These are phyloP conservation scores for Botrytis paeoniae DNA, from an alignment of 2,329 filamentous ascomycete species.

Conservation along the genomic window DNA sequence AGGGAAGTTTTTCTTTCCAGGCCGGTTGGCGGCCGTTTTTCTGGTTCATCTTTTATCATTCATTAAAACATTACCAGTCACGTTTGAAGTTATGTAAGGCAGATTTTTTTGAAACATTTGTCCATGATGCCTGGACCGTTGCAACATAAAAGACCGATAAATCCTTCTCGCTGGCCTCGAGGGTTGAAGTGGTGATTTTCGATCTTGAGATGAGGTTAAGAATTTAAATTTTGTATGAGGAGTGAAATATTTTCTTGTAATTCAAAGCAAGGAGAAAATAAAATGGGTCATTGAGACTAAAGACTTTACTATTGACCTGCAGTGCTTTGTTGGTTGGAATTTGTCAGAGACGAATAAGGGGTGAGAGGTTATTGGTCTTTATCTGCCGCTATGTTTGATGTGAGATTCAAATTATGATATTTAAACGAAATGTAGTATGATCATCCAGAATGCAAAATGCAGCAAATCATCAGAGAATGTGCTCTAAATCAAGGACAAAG, in stretches of 20 bases:
- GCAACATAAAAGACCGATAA: neutral
- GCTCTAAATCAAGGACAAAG: neutral
- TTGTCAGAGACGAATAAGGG: neutral
- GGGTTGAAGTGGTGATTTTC: neutral
- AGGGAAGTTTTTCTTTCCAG: neutral
- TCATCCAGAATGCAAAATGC: neutral
- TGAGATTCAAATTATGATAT: neutral
- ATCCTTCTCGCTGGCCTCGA: neutral
- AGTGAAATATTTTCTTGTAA: neutral
- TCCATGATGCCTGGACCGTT: neutral
- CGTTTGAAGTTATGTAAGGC: neutral
- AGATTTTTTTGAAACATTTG: neutral
- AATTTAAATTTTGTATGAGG: neutral
- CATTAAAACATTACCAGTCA: neutral
- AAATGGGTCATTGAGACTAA: neutral
- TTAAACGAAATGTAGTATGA: neutral
- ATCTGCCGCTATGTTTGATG: neutral
- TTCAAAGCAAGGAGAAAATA: neutral
- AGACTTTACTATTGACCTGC: neutral
- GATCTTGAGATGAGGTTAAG: neutral
- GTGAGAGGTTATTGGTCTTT: neutral
- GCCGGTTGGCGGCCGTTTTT: neutral
- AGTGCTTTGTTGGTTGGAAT: neutral
- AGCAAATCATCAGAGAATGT: neutral
- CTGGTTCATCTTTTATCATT: neutral